Evolutionary conservation across 1,139 yeast species (phyloP).

Genomic region (Pichia sp.): DNA sequence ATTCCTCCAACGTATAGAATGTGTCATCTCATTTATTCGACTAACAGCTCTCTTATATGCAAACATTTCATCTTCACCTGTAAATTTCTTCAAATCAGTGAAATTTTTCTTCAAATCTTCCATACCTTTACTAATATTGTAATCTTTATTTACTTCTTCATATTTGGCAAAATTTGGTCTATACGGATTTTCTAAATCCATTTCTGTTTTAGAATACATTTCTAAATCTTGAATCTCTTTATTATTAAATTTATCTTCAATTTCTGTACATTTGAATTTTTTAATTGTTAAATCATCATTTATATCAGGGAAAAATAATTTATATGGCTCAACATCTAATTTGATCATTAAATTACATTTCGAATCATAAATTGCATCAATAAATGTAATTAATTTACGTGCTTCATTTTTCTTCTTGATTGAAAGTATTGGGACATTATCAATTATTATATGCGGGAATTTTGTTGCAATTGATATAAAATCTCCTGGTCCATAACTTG

Average conservation of each 20-base stretch:
- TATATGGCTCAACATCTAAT: constrained; percentile 42
- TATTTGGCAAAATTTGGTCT: constrained; percentile 64
- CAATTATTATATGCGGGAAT: constrained; percentile 49
- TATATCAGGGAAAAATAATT: constrained; percentile 51
- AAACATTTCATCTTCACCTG: constrained; percentile 73
- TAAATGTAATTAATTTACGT: constrained; percentile 53
- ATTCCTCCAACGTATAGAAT: constrained; percentile 46
- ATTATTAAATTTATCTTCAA: constrained; percentile 16
- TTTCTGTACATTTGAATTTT: constrained; percentile 18
- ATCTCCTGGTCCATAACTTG: constrained; percentile 54
- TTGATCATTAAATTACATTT: constrained; percentile 51
- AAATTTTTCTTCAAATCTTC: constrained; percentile 30
- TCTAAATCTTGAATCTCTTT: constrained; percentile 47
- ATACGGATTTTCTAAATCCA: constrained; percentile 56
- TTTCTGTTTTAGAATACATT: constrained; percentile 58
- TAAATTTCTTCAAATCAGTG: constrained; percentile 48
- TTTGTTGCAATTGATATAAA: constrained; percentile 60
- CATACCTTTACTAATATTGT: constrained; percentile 16
- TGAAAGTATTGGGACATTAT: constrained; percentile 55
- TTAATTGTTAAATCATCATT: constrained; percentile 2
- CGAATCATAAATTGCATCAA: constrained; percentile 65
- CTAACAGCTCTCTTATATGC: constrained; percentile 69
- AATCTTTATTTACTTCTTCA: constrained; percentile 33
- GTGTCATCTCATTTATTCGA: constrained; percentile 61
- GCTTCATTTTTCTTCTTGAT: constrained; percentile 61